Base-by-base conservation (phyloP, 495 filamentous ascomycete genomes). In the Aspergillus campestris region DNA sequence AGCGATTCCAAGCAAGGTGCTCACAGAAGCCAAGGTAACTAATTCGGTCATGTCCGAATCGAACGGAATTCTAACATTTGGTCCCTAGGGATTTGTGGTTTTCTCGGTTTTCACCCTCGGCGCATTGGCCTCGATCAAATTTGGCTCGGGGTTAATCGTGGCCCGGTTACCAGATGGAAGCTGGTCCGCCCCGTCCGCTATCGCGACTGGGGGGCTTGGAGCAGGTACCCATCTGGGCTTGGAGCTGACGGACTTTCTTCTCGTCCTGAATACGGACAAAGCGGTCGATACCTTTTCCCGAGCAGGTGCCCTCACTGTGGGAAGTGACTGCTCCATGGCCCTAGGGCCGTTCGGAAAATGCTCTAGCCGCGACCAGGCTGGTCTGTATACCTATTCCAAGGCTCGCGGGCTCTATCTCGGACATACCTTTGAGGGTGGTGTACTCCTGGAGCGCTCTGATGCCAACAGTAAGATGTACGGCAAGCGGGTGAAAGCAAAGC, bases 161-260 rank as follows among this genome's bases (percentile, higher is more conserved):
- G 87, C 91, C n/a, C 83, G 90, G 36, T 79, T 95, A 9, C 67
- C 80, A 34, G 84, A 95, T 69, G 91, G 89, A 32, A 74, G 74
- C 41, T 98, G 92, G 92, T 90, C 86, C 34, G 91, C 92, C 2
- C 92, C 92, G 3, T 87, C 86, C 7, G 91, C 90, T 12, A 89
- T 98, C 44, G 81, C 80, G 11, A 88, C 85, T 5, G 82, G 80
- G 12, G 91, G 92, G 42, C 81, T 83, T 42, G 90, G 90, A 5
- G 85, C 91, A 48, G 91, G 90, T 31, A 87, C 89, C 8, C 92
- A 95, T 59, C 87, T 96, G 52, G 92, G 92, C 30, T 84, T 92
- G 62, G 92, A 98, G 64, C 67, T 95, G 31, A 96, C 92, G 9
- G 91, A 98, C 57, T 98, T 96, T 58, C 89, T 98, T 42, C 95